Evolutionary conservation across 2,329 filamentous ascomycete species (phyloP), one percentile per base, ranked within the genome.

Genomic region (Alternaria atra): DNA sequence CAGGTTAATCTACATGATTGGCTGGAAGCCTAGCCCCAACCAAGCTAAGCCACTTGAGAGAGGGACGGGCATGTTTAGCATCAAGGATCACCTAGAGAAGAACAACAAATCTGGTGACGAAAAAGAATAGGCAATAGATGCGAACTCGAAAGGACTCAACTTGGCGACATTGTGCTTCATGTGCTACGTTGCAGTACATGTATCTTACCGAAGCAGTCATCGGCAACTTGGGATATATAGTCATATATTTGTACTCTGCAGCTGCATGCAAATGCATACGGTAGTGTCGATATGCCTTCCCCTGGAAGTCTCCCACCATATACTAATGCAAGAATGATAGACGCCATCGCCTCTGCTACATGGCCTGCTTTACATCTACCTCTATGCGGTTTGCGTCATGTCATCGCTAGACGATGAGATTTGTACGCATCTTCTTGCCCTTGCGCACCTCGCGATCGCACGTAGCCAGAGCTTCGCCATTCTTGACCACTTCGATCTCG

Each of bases 1-100:
- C 76, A 87, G 95, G 69, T 86, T 97, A 70, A 97, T 99, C 63
- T 97, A 95, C 79, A 97, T 98, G 94, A 99, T 99, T 79, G 95
- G 95, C 0, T 99, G 95, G 95, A 96, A 94, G 76, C 91, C 94
- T 68, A 90, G 91, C 2, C 85, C 86, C 30, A 87, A 89, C 54
- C 94, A 98, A 80, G 84, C 90, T 2, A 84, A 94, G 79, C 94
- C 95, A 5, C 81, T 98, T 59, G 81, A 90, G 67, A 87, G 95
- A 68, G 95, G 95, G 0, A 97, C 90, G 66, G 95, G 92, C 9
- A 85, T 97, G 75, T 82, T 97, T 42, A 97, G 91, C 78, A 85
- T 99, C 64, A 97, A 95, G 79, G 94, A 98, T 77, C 84, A 97
- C 17, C 77, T 91, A 20, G 88, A 85, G 58, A 72, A 75, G 53